These are phyloP conservation scores for Cyphellophora attinorum DNA, from an alignment of 2,329 filamentous ascomycete species.

Conservation along the genomic window DNA sequence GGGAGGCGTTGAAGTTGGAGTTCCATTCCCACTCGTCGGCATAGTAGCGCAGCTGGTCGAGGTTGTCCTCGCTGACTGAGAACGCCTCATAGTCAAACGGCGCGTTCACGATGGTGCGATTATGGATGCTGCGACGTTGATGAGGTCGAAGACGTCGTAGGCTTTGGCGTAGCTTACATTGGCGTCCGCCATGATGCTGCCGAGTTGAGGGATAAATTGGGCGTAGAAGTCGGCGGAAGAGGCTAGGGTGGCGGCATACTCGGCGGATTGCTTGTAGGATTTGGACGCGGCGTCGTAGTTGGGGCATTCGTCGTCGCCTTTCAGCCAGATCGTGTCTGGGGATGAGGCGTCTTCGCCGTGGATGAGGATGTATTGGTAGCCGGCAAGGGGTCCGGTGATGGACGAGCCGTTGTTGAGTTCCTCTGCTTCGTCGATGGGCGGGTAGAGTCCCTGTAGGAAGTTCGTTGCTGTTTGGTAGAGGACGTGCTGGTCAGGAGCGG, in stretches of 20 bases:
- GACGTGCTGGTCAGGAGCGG: constrained; percentile 67
- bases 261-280: constrained; percentile 42
- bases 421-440: constrained; percentile 53
- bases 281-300: constrained; percentile 47
- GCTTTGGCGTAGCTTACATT: constrained; percentile 48
- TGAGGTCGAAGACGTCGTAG: constrained; percentile 53
- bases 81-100: constrained; percentile 2
- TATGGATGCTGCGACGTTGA: constrained; percentile 55
- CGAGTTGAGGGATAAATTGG: constrained; percentile 39
- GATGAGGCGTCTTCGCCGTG: constrained; percentile 45
- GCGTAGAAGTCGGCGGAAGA: constrained; percentile 45
- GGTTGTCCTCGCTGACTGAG: constrained; percentile 46
- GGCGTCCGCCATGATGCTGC: constrained; percentile 36
- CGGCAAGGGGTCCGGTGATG: constrained; percentile 58
- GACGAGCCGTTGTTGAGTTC: constrained; percentile 60
- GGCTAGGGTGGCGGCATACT: constrained; percentile 39
- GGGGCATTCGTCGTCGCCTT: constrained; percentile 44
- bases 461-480: constrained; percentile 68
- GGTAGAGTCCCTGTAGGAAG: constrained; percentile 80
- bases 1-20: constrained; percentile 63
- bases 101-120: constrained; percentile 27
- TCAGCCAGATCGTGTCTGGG: constrained; percentile 50
- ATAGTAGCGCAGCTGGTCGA: constrained; percentile 56
- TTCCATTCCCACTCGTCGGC: constrained; percentile 73
- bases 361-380: constrained; percentile 76